Percentiles rank a stretch among this genome's conserved stretches.
These are phyloP conservation scores for Daphne laureola DNA, from an alignment of 441 rosid genomes.

Conservation along the genomic window DNA sequence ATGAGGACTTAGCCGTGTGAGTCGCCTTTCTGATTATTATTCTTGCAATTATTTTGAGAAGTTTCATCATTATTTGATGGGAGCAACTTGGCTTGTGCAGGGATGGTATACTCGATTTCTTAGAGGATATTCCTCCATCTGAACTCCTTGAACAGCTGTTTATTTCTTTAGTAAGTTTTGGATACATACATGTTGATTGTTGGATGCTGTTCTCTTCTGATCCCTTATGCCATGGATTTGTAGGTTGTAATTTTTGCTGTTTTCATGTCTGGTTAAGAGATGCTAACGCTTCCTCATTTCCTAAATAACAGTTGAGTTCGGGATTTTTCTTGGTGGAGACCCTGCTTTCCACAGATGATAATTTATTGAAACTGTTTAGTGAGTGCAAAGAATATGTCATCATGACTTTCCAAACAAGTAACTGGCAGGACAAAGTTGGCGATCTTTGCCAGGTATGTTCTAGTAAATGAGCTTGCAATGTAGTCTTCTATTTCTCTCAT, in stretches of 20 bases:
- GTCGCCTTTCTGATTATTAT: slow-evolving; percentile 17
- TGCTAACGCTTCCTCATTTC: slow-evolving; percentile 14
- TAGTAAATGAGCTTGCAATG: background rate
- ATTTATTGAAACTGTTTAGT: slow-evolving; percentile 51
- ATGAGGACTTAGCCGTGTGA: slow-evolving; percentile 93
- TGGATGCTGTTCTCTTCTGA: background rate
- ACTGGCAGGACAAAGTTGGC: slow-evolving; percentile 57
- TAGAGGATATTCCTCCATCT: slow-evolving; percentile 61
- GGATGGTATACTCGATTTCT: slow-evolving; percentile 63
- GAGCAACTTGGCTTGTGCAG: slow-evolving; percentile 29
- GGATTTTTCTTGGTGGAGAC: slow-evolving; percentile 67
- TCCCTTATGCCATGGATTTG: no score
- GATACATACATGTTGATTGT: background rate
- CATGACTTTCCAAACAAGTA: slow-evolving; percentile 47
- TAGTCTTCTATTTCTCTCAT: no score
- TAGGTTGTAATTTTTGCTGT: no score
- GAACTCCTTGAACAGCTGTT: slow-evolving; percentile 72
- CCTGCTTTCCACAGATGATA: slow-evolving; percentile 33
- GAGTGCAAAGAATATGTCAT: slow-evolving; percentile 73
- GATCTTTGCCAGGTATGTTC: slow-evolving; percentile 70
- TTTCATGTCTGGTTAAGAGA: slow-evolving; percentile 1
- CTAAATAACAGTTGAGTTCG: slow-evolving; percentile 45
- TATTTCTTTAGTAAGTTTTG: slow-evolving; percentile 58
- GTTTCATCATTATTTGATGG: slow-evolving; percentile 6
- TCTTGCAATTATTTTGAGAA: slow-evolving; percentile 2